Evolutionary conservation across 2,329 filamentous ascomycete genomes (phyloP), one percentile per base, ranked within the genome.

Genomic region (Byssothecium circinans): DNA sequence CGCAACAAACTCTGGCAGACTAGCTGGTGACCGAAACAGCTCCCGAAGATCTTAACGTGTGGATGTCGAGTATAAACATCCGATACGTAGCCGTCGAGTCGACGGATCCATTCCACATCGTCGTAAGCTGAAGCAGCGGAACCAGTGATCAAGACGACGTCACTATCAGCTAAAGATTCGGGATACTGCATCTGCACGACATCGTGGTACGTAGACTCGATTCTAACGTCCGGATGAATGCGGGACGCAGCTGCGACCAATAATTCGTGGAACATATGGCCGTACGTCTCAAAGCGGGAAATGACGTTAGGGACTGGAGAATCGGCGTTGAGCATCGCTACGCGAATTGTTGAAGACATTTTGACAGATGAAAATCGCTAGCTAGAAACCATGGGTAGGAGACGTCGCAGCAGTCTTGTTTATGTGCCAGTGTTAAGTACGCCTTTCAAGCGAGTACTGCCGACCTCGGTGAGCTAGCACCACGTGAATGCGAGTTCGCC

Each of bases 21-120:
- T 4, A 76, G 49, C 45, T 76, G 73, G 41, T 76, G 74, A 1
- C 74, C 73, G 38, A 76, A 76, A 46, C 74, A 77, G 20, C 69
- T 73, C 1, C 74, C 74, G 43, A 75, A 75, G 4, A 76, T 66
- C 44, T 68, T 73, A 36, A 76, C 50, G 0, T 45, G 47, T 0
- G 58, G 57, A 11, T 61, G 34, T 4, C 50, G 61, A 47, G 45
- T 57, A 46, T 74, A 76, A 0, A 68, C 42, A 5, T 60, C 49
- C 33, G 30, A 30, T 5, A 73, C 57, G 51, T 70, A 75, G n/a
- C 41, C 27, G 11, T 60, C 50, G 1, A 68, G 55, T 27, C 25
- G 44, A 18, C 42, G 47, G 22, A 68, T 58, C 65, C 64, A 68
- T n/a, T 51, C 52, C 4, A 53, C 18, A 22, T 63, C 50, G 33